Evolutionary conservation across 768 basidiomycete genomes (phyloP), one percentile per base, ranked within the genome.

Genomic region (Boletus rubescentipes): DNA sequence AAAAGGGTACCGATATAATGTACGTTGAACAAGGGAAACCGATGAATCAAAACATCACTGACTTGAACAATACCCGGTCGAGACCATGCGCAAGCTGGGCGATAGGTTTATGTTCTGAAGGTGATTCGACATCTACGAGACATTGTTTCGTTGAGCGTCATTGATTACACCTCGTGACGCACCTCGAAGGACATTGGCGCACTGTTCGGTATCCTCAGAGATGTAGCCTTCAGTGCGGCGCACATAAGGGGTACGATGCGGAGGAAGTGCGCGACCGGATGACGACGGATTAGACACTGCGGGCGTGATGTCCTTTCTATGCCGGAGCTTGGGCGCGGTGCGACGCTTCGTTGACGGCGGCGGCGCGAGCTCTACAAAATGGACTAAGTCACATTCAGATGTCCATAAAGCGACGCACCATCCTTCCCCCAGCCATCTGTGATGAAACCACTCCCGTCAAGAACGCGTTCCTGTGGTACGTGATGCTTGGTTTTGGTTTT

Each of bases 61-160:
- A 90, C 88, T 86, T 91, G 77, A 90, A 90, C 35, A 93, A 71
- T 0, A 87, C 87, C 4, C 87, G 77, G 37, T 85, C 81, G 7
- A 93, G 73, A 11, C 82, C 81, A 58, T 87, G 86, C 0, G 83
- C 75, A 5, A 94, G 78, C 4, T 65, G 74, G 2, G 89, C 82
- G 20, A 93, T 76, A 8, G 82, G 81, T 32, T 77, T 74, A 21
- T 83, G 79, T 29, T 75, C 63, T 1, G 72, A 70, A 7, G 71
- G 67, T 4, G 79, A 73, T 11, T 65, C 50, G 15, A 84, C 56
- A 57, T 84, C 83, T 85, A 61, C 10, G 11, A 2, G 30, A 35
- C 9, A 20, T 2, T 14, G 4, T 32, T 18, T 35, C 36, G 12
- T n/a, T 2, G 20, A 12, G 5, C 9, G 9, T 35, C n/a, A 35